A percentile compares a stretch with the other conserved stretches of the same genome.
These are phyloP conservation scores for Escallonia rubra DNA, from an alignment of 129 eudicot species.

Conservation along the genomic window DNA sequence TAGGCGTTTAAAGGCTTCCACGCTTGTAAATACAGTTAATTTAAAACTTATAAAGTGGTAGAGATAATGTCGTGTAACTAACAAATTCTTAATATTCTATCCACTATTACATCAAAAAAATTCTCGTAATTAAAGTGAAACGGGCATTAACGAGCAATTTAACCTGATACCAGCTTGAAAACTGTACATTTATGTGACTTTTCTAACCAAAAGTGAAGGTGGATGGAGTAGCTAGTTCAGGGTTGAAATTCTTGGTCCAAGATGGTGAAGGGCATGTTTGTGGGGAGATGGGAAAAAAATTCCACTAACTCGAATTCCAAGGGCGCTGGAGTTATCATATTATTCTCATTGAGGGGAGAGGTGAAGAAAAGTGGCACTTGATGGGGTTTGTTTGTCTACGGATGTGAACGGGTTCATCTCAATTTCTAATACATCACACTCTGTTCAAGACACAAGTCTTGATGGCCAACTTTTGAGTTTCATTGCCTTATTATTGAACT, in stretches of 20 bases:
- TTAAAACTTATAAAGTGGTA: too few relatives aligned
- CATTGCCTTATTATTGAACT: conserved; percentile 19
- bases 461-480: conserved; percentile 23
- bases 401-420: conserved; percentile 6
- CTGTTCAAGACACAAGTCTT: conserved; percentile 17
- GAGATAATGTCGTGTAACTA: too few relatives aligned
- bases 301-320: conserved; percentile 54
- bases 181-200: too few relatives aligned
- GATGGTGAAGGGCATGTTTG: conserved; percentile 45
- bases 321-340: conserved; percentile 25
- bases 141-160: too few relatives aligned
- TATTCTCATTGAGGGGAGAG: conserved; percentile 13
- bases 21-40: too few relatives aligned
- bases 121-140: too few relatives aligned
- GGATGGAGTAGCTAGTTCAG: too few relatives aligned
- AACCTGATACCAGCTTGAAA: too few relatives aligned
- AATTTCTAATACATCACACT: conserved; percentile 7
- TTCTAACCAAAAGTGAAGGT: too few relatives aligned
- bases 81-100: too few relatives aligned
- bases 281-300: conserved; percentile 23
- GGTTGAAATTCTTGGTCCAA: conserved; percentile 1
- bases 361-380: conserved; percentile 20
- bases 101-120: too few relatives aligned
- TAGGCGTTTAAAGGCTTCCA: too few relatives aligned
- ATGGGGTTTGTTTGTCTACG: conserved; percentile 18